Evolutionary conservation across 495 filamentous ascomycete species (phyloP).

Genomic region (Geopyxis carbonaria): DNA sequence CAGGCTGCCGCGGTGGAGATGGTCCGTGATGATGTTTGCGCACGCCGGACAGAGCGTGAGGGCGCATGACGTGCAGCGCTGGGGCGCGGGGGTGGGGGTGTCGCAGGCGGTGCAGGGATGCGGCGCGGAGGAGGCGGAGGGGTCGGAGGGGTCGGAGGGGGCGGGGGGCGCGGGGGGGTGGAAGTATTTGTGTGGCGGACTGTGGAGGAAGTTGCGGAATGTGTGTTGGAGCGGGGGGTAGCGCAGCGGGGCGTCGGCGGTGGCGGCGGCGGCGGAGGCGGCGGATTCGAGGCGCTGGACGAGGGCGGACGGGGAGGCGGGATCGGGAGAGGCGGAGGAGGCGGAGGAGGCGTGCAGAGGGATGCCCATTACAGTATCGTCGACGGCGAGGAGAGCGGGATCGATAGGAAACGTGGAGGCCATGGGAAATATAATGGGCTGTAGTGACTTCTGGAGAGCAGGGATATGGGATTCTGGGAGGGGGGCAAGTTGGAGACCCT

Average conservation of each 20-base stretch:
- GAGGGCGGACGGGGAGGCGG: no score
- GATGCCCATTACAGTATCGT: no score
- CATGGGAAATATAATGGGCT: no score
- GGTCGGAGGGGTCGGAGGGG: neutral
- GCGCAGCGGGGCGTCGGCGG: neutral
- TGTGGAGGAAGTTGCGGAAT: neutral
- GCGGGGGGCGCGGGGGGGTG: neutral
- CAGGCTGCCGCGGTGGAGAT: slow-evolving; percentile 10
- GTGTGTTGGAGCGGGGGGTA: neutral
- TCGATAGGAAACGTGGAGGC: no score
- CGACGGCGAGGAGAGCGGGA: no score
- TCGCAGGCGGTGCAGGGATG: neutral
- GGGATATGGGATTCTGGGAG: no score
- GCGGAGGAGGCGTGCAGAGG: no score
- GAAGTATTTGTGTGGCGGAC: neutral
- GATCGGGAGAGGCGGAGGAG: no score
- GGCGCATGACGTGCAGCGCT: slow-evolving; percentile 6
- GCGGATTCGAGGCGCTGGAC: no score
- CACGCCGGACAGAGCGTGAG: slow-evolving; percentile 14
- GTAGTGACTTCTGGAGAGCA: no score
- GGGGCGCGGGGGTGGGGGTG: neutral
- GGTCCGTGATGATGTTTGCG: slow-evolving; percentile 11
- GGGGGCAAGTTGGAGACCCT: no score
- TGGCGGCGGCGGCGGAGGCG: neutral
- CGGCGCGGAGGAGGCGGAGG: neutral